These are phyloP conservation scores for Trichoderma harzianum DNA, from an alignment of 2,329 filamentous ascomycete genomes.

Conservation along the genomic window DNA sequence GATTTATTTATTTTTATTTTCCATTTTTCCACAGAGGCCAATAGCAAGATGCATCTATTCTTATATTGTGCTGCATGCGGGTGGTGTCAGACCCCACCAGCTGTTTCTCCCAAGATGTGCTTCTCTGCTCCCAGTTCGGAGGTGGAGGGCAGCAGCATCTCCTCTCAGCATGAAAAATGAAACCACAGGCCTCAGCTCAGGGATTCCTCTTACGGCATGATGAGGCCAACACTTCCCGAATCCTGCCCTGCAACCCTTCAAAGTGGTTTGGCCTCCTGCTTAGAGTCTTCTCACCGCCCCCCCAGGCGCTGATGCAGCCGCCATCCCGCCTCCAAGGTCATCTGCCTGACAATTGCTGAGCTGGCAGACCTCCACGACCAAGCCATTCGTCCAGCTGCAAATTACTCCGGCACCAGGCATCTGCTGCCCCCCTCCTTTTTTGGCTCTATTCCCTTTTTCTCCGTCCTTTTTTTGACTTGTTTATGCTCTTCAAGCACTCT, in stretches of 20 bases:
- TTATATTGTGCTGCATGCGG: constrained; percentile 6
- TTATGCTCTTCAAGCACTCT: neutral
- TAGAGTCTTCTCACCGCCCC: constrained; percentile 5
- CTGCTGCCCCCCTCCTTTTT: neutral
- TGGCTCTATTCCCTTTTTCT: neutral
- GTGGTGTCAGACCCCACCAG: constrained; percentile 10
- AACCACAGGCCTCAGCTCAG: neutral
- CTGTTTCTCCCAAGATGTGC: neutral
- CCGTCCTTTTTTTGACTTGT: neutral
- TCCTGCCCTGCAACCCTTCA: neutral
- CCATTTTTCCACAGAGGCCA: neutral
- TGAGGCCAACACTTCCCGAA: neutral
- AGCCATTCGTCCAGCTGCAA: constrained; percentile 15
- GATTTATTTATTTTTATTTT: neutral
- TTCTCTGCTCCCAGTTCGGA: neutral
- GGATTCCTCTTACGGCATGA: neutral
- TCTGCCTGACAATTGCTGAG: constrained; percentile 37
- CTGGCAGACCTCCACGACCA: constrained; percentile 30
- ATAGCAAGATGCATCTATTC: constrained; percentile 2
- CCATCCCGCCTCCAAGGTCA: constrained; percentile 28
- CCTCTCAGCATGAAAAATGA: neutral
- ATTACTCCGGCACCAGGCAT: constrained; percentile 11
- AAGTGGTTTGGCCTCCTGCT: neutral
- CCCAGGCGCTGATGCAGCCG: constrained; percentile 17
- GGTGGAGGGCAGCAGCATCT: neutral